These are phyloP conservation scores for Persicaria tinctoria DNA, from an alignment of 148 eudicot genomes.

Conservation along the genomic window DNA sequence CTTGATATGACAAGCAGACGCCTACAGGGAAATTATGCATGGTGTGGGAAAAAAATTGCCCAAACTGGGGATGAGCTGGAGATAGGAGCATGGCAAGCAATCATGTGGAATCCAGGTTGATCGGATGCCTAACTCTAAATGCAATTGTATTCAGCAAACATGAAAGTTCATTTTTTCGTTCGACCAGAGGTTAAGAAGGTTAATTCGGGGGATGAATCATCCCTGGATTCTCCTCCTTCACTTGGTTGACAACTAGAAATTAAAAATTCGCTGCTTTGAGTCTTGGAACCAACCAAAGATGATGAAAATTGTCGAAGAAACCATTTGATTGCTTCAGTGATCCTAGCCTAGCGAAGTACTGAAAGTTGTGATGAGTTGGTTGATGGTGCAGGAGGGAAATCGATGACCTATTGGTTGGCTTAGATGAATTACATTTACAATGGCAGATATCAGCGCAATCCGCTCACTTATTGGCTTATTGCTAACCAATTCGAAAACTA, in stretches of 20 bases:
- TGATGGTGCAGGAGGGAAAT: too few species aligned
- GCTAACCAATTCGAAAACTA: neutral
- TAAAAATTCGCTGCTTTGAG: neutral
- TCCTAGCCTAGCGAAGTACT: neutral
- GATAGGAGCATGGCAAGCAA: neutral
- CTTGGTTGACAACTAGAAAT: neutral
- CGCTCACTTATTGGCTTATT: neutral
- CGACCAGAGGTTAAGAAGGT: neutral
- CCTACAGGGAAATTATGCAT: neutral
- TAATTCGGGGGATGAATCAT: neutral
- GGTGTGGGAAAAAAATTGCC: neutral
- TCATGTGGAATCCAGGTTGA: neutral
- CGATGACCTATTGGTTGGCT: too few species aligned
- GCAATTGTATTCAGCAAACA: neutral
- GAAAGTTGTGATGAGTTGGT: neutral
- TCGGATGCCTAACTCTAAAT: neutral
- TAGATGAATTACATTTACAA: too few species aligned
- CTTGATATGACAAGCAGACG: neutral
- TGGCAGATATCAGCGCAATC: too few species aligned
- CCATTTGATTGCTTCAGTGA: neutral
- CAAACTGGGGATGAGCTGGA: constrained; percentile 6
- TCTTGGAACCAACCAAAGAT: neutral
- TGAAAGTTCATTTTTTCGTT: neutral
- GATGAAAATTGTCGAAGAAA: neutral
- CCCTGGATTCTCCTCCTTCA: neutral